phyloP scores from a whole-genome alignment of 768 basidiomycete genomes.

The Boletus reticulatus region DNA sequence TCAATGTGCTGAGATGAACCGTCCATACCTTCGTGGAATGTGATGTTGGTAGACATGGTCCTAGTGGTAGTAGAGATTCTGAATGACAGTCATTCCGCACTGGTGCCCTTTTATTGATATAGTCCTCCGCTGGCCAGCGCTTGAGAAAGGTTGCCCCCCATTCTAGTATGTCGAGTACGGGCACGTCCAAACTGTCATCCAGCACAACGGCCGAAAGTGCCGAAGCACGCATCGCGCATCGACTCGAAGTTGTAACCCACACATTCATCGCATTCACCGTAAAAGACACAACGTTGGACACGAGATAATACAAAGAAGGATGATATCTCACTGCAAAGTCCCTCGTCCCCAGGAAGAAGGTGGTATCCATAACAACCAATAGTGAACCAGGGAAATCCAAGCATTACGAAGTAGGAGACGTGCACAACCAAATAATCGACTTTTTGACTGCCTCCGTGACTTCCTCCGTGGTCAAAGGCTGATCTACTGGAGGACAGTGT shows the following conservation, averaged over 20 bases:
- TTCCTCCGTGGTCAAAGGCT: slow-evolving; percentile 62
- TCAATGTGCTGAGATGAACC: not conserved
- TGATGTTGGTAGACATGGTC: slow-evolving; percentile 49
- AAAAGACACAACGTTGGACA: not conserved
- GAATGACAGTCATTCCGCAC: not conserved
- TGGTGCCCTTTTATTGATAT: slow-evolving; percentile 14
- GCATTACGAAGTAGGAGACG: slow-evolving; percentile 17
- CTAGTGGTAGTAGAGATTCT: not conserved
- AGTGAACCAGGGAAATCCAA: not conserved
- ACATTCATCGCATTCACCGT: not conserved
- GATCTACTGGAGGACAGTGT: slow-evolving; percentile 67
- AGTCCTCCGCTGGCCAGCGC: not conserved
- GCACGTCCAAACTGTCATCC: not conserved
- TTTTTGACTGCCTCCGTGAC: slow-evolving; percentile 64
- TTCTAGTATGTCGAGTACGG: not conserved
- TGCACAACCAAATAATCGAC: slow-evolving; percentile 60
- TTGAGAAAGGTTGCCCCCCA: slow-evolving; percentile 9
- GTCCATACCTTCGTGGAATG: slow-evolving; percentile 62
- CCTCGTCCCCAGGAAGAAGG: slow-evolving; percentile 10
- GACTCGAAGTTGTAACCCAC: not conserved
- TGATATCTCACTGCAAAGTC: slow-evolving; percentile 25
- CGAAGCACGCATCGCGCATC: not conserved
- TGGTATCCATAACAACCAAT: slow-evolving; percentile 15
- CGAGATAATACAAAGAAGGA: not conserved
- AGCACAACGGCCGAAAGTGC: slow-evolving; percentile 11